A percentile compares a stretch with the other conserved stretches of the same genome.
phyloP scores from a whole-genome alignment of 192 early-diverging fungal species.

The Umbelopsis isabellina region DNA sequence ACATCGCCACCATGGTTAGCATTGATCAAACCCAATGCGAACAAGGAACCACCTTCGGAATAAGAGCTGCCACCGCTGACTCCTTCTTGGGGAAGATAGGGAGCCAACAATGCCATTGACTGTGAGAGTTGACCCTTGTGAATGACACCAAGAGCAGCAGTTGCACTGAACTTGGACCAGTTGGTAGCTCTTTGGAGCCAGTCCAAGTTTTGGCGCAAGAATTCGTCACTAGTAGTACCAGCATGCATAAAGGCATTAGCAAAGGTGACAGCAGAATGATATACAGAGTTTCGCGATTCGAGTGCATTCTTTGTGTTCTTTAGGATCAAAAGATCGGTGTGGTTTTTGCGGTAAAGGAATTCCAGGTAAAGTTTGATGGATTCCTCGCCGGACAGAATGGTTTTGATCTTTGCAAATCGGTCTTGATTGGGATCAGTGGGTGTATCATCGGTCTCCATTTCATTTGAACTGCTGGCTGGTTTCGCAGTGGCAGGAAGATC shows the following conservation, averaged over 20 bases:
- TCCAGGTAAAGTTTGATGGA: constrained; percentile 93
- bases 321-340: constrained; percentile 93
- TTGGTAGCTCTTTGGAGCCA: constrained; percentile 97
- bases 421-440: constrained; percentile 17
- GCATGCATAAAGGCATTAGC: constrained; percentile 98
- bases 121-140: constrained; percentile 96
- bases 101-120: constrained; percentile 79
- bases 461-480: constrained; percentile 26
- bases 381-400: constrained; percentile 88
- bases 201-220: constrained; percentile 95
- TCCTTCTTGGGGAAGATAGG: constrained; percentile 94
- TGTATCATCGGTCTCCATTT: constrained; percentile 56
- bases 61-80: constrained; percentile 83
- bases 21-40: constrained; percentile 96
- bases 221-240: constrained; percentile 97
- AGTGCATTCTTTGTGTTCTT: constrained; percentile 92
- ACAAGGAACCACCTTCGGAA: constrained; percentile 96
- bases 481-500: constrained; percentile 51
- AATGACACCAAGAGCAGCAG: constrained; percentile 96
- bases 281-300: constrained; percentile 90
- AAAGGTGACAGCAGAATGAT: constrained; percentile 94
- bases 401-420: constrained; percentile 63
- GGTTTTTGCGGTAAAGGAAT: constrained; percentile 95
- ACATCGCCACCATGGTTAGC: constrained; percentile 92
- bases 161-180: constrained; percentile 99